Evolutionary conservation across 148 eudicot species (phyloP).

Genomic region (Rhododendron ferrugineum): DNA sequence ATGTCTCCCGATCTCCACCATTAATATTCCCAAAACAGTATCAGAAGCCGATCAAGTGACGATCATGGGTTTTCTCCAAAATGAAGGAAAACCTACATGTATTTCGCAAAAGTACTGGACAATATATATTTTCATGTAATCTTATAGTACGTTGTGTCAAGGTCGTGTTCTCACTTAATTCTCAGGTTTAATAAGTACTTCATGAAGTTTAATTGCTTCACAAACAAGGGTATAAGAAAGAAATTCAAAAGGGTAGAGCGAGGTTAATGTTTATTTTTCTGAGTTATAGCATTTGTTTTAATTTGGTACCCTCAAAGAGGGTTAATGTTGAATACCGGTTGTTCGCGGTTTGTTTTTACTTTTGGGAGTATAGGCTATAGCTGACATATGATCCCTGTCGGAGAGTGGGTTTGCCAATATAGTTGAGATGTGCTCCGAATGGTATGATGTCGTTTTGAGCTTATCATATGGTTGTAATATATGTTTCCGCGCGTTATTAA

Average conservation of each 20-base stretch:
- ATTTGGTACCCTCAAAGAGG: neutral
- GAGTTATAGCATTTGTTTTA: neutral
- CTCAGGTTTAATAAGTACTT: neutral
- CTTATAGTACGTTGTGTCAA: neutral
- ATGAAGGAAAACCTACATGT: neutral
- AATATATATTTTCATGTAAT: neutral
- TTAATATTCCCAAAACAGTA: constrained; percentile 9
- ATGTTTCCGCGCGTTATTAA: neutral
- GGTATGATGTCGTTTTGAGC: neutral
- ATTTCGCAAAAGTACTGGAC: neutral
- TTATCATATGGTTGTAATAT: neutral
- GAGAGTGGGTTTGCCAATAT: neutral
- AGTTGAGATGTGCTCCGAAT: neutral
- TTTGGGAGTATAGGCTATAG: neutral
- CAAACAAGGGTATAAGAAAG: neutral
- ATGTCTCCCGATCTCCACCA: neutral
- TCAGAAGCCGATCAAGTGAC: constrained; percentile 17
- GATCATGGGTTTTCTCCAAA: constrained; percentile 11
- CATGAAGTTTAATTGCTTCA: neutral
- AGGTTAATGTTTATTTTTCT: neutral
- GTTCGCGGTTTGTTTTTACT: neutral
- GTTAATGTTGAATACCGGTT: neutral
- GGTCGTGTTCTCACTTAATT: neutral
- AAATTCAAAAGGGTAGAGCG: neutral
- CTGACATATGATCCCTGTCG: neutral